A percentile compares a stretch with the other conserved stretches of the same genome.
Evolutionary conservation across 495 filamentous ascomycete species (phyloP).

Genomic region (Neurospora sp.): DNA sequence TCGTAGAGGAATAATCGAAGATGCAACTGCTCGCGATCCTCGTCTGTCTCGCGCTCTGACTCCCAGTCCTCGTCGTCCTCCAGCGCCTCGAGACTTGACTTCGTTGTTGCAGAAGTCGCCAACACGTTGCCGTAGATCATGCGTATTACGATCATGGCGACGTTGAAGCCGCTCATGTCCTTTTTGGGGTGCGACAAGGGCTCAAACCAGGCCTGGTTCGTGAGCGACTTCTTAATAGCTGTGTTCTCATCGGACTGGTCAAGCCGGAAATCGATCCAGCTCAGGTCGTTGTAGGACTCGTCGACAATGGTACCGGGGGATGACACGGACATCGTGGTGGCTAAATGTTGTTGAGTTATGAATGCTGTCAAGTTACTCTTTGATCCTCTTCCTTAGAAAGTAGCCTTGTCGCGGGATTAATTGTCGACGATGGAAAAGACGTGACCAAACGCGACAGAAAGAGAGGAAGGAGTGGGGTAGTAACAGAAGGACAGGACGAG

Average conservation of each 20-base stretch:
- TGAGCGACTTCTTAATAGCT: background rate
- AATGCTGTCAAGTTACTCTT: background rate
- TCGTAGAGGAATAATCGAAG: background rate
- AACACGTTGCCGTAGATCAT: background rate
- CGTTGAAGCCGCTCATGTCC: background rate
- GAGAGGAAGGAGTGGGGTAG: background rate
- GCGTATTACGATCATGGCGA: background rate
- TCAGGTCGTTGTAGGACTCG: background rate
- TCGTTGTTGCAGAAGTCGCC: background rate
- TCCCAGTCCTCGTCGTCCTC: background rate
- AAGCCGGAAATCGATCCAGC: background rate
- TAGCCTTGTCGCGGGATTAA: background rate
- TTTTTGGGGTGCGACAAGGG: background rate
- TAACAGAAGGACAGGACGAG: background rate
- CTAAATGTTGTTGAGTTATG: background rate
- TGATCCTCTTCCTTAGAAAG: background rate
- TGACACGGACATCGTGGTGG: background rate
- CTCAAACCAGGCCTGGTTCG: background rate
- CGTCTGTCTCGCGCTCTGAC: background rate
- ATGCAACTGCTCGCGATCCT: background rate
- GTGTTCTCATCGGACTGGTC: background rate
- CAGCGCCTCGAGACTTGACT: background rate
- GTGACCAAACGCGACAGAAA: background rate
- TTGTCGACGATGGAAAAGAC: background rate
- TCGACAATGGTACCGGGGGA: background rate